A percentile compares a stretch with the other conserved stretches of the same genome.
Conservation (phyloP, 2,329 filamentous ascomycete species). For the Nemania sp. region DNA sequence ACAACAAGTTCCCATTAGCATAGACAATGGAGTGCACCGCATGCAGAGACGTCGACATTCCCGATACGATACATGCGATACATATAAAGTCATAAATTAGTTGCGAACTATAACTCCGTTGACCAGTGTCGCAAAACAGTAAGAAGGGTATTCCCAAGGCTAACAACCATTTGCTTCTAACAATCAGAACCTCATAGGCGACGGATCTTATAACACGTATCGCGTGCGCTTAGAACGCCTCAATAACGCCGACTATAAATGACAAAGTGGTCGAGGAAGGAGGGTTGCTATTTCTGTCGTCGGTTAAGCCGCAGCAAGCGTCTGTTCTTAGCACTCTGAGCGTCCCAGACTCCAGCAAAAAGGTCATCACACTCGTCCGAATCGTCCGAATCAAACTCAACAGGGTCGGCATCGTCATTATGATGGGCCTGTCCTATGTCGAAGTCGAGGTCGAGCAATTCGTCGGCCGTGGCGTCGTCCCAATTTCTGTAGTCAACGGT, state of each 20-base stretch:
- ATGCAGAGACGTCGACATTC: background rate
- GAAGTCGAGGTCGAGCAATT: conserved; percentile 28
- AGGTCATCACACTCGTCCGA: conserved; percentile 70
- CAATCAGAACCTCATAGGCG: background rate
- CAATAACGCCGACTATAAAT: background rate
- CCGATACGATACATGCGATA: background rate
- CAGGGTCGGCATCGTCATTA: conserved; percentile 34
- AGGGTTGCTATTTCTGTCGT: conserved; percentile 27
- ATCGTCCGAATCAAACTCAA: conserved; percentile 65
- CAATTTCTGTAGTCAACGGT: conserved; percentile 57
- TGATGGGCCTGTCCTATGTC: conserved; percentile 24
- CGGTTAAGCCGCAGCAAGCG: conserved; percentile 44
- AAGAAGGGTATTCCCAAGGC: conserved; percentile 13
- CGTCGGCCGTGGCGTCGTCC: conserved; percentile 49
- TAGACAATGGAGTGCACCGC: conserved; percentile 2
- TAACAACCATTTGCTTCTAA: background rate
- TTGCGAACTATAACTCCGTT: conserved; percentile 9
- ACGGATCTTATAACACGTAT: background rate
- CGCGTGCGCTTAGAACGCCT: background rate
- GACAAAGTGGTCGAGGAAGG: conserved; percentile 2
- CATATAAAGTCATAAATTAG: background rate
- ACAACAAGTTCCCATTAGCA: background rate
- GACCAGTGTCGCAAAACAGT: background rate
- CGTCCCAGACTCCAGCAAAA: conserved; percentile 65
- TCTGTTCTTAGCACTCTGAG: conserved; percentile 53